phyloP scores from a whole-genome alignment of 306 rosid species.

The Abrus precatorius region DNA sequence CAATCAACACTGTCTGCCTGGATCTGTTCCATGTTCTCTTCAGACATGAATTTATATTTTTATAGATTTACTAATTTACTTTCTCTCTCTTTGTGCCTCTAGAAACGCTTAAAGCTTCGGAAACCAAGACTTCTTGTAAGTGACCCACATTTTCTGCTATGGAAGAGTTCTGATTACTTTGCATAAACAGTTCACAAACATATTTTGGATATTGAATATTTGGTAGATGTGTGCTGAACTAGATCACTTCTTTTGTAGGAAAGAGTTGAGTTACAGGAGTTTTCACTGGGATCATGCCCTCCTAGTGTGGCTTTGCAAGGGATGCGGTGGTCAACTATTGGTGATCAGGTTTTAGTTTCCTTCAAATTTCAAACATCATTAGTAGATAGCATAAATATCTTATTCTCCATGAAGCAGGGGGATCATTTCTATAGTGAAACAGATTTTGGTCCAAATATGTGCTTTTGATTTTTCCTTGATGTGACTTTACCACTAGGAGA shows the following conservation, averaged over 20 bases:
- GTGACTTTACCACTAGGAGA: slow-evolving; percentile 5
- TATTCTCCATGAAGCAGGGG: not conserved
- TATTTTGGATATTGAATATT: slow-evolving; percentile 40
- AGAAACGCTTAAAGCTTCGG: slow-evolving; percentile 86
- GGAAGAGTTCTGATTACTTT: slow-evolving; percentile 3
- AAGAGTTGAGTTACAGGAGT: slow-evolving; percentile 78
- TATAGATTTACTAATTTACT: slow-evolving; percentile 31
- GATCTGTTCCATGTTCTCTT: slow-evolving; percentile 34
- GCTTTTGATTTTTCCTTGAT: not conserved
- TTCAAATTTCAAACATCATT: slow-evolving; percentile 38
- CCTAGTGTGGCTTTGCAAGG: slow-evolving; percentile 91
- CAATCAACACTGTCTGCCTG: not conserved
- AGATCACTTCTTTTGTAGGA: slow-evolving; percentile 67
- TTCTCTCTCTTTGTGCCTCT: slow-evolving; percentile 44
- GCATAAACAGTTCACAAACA: slow-evolving; percentile 19
- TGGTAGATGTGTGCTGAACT: slow-evolving; percentile 39
- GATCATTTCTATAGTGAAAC: not conserved
- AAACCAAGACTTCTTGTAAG: slow-evolving; percentile 87
- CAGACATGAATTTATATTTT: slow-evolving; percentile 35
- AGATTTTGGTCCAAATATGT: not conserved
- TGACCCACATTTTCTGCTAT: slow-evolving; percentile 25
- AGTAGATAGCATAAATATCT: slow-evolving; percentile 2
- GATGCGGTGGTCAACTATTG: slow-evolving; percentile 82
- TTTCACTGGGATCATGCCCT: slow-evolving; percentile 88
- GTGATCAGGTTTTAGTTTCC: slow-evolving; percentile 77